phyloP scores from a whole-genome alignment of 257 asterid species.

The Gentiana macrophylla region DNA sequence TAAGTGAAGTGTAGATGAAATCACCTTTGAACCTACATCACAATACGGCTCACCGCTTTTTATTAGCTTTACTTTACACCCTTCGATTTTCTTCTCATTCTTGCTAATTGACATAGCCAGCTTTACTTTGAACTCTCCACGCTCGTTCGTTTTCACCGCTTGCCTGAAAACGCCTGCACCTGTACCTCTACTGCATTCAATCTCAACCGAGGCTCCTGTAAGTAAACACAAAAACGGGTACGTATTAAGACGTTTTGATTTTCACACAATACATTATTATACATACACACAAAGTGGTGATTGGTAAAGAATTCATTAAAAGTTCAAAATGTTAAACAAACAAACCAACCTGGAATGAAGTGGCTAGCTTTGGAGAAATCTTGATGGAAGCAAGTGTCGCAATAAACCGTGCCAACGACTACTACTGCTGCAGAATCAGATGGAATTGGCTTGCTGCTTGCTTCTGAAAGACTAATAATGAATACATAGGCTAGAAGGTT shows the following conservation, averaged over 20 bases:
- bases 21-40: conserved; percentile 50
- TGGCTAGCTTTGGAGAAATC: conserved; percentile 31
- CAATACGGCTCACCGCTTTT: conserved; percentile 65
- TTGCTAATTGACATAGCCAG: conserved; percentile 59
- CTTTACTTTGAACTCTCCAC: conserved; percentile 59
- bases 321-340: not conserved
- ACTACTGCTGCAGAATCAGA: conserved; percentile 26
- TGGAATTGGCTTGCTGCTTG: conserved; percentile 24
- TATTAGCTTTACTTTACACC: conserved; percentile 57
- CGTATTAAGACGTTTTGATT: too few relatives aligned
- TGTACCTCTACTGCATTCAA: conserved; percentile 37
- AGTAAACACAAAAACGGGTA: too few relatives aligned
- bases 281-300: too few relatives aligned
- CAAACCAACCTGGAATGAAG: conserved; percentile 52
- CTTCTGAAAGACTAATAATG: conserved; percentile 23
- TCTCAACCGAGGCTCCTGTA: conserved; percentile 70
- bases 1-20: conserved; percentile 40
- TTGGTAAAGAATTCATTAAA: too few relatives aligned
- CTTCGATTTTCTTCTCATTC: conserved; percentile 47
- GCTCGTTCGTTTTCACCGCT: conserved; percentile 48
- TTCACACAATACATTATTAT: too few relatives aligned
- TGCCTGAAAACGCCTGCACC: conserved; percentile 21
- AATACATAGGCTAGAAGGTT: conserved; percentile 20
- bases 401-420: conserved; percentile 64
- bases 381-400: conserved; percentile 59